Evolutionary conservation across 2,329 filamentous ascomycete species (phyloP).

Genomic region (Eutypa lata): DNA sequence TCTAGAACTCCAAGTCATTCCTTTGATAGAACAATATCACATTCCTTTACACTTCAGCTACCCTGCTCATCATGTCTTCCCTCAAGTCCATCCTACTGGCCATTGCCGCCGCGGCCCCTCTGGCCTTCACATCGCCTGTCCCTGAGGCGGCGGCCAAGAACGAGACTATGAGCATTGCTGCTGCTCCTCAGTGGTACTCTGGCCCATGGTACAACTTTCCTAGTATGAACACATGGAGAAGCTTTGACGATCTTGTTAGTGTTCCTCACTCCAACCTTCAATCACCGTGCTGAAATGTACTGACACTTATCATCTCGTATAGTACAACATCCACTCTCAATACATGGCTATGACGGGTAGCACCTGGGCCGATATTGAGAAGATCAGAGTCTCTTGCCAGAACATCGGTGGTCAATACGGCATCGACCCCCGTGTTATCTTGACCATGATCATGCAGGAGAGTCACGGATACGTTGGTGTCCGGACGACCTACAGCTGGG

Average conservation of each 20-base stretch:
- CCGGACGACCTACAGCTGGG: slow-evolving; percentile 29
- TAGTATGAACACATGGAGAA: not conserved
- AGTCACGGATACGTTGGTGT: slow-evolving; percentile 36
- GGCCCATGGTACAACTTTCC: slow-evolving; percentile 1
- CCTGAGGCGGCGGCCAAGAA: not conserved
- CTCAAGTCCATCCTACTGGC: not conserved
- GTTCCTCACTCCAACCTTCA: not conserved
- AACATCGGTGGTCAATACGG: not conserved
- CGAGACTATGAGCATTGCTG: not conserved
- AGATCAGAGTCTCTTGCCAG: not conserved
- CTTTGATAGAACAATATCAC: too few relatives aligned
- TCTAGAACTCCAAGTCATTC: too few relatives aligned
- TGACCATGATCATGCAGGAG: slow-evolving; percentile 41
- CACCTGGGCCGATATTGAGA: not conserved
- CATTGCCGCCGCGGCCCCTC: not conserved
- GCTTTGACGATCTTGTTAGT: not conserved
- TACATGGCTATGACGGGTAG: not conserved
- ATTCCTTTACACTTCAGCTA: too few relatives aligned
- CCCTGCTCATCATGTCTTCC: slow-evolving; percentile 1
- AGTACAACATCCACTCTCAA: not conserved
- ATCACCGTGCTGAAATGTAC: not conserved
- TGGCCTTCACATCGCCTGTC: not conserved
- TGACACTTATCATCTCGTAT: not conserved
- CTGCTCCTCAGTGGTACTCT: not conserved
- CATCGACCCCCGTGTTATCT: slow-evolving; percentile 25